A percentile compares a stretch with the other conserved stretches of the same genome.
Conservation (phyloP, 345 rosid genomes). For the Lumnitzera racemosa region DNA sequence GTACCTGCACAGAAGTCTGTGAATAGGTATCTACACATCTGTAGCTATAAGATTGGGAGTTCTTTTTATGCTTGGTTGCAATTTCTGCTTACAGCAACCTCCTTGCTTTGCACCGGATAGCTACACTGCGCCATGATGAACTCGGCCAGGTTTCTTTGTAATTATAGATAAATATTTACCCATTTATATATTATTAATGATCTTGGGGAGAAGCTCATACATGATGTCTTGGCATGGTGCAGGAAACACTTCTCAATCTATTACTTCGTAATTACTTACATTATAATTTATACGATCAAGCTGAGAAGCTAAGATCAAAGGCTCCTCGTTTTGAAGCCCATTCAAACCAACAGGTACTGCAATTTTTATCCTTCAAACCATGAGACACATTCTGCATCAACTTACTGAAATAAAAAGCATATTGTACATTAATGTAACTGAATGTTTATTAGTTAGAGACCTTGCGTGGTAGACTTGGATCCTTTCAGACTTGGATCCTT, state of each 20-base stretch:
- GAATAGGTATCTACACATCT: no score
- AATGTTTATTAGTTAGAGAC: not conserved
- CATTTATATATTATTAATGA: not conserved
- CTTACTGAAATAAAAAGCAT: no score
- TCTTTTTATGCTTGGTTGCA: not conserved
- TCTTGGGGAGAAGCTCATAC: constrained; percentile 11
- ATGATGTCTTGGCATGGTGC: constrained; percentile 18
- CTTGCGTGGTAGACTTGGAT: no score
- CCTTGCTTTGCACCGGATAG: constrained; percentile 73
- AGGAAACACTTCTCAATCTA: constrained; percentile 89
- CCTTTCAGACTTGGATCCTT: no score
- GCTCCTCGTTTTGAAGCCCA: constrained; percentile 92
- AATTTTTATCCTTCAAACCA: not conserved
- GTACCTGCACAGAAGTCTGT: no score
- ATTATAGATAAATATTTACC: not conserved
- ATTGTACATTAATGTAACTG: not conserved
- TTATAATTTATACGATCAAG: constrained; percentile 80
- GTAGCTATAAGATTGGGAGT: not conserved
- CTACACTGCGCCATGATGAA: constrained; percentile 84
- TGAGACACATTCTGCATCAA: no score
- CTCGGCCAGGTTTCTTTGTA: constrained; percentile 60
- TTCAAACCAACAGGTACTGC: constrained; percentile 74
- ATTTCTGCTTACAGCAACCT: constrained; percentile 40
- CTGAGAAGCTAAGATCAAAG: constrained; percentile 84
- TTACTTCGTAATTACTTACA: constrained; percentile 81